These are phyloP conservation scores for Globisporangium paroecandrum DNA, from an alignment of 352 stramenopile genomes.

Conservation along the genomic window DNA sequence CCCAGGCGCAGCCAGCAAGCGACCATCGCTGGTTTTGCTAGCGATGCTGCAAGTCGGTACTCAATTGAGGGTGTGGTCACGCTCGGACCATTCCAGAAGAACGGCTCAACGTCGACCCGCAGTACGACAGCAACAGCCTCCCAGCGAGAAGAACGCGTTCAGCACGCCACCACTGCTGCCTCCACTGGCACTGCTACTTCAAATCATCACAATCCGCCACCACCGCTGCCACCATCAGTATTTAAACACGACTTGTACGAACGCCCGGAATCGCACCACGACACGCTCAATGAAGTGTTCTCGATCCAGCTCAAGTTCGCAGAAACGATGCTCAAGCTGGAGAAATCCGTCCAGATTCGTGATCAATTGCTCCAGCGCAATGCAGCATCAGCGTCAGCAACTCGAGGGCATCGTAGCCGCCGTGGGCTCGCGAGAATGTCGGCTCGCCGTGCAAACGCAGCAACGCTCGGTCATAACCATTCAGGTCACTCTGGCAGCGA, in stretches of 20 bases:
- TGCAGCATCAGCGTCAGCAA: not conserved
- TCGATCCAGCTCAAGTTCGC: conserved; percentile 64
- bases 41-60: conserved; percentile 32
- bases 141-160: not conserved
- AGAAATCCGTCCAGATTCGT: conserved; percentile 60
- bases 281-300: conserved; percentile 61
- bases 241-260: not conserved
- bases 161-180: not conserved
- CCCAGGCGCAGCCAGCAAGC: not conserved
- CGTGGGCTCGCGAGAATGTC: not conserved
- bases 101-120: not conserved
- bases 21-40: not conserved
- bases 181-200: not conserved
- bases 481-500: conserved; percentile 13
- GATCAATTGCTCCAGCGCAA: conserved; percentile 39
- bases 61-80: conserved; percentile 61
- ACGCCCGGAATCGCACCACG: conserved; percentile 12
- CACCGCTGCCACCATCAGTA: not conserved
- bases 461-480: not conserved
- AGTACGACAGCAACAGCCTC: not conserved
- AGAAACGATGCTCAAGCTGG: conserved; percentile 67
- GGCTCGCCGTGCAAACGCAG: conserved; percentile 3
- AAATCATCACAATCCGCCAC: not conserved
- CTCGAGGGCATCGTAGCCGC: not conserved
- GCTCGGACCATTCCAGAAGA: conserved; percentile 27